Evolutionary conservation across 495 filamentous ascomycete species (phyloP), one percentile per base, ranked within the genome.

Genomic region (Darksidea phi): DNA sequence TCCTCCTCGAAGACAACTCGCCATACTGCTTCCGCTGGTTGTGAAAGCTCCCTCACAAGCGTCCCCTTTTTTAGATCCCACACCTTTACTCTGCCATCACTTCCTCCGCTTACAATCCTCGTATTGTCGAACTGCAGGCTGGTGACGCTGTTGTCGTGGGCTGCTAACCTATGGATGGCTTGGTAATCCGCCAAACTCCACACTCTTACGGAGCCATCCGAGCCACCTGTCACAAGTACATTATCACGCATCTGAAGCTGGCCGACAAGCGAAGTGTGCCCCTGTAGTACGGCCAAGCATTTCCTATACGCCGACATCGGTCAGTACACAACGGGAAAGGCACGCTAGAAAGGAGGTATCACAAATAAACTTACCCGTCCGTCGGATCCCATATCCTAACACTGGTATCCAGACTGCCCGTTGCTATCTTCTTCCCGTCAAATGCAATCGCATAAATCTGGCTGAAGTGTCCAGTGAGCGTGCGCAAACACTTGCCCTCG

Each of bases 381-480:
- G 82, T 80, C 24, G 93, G 91, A 77, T 97, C 91, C 94, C 94
- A 98, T 63, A 98, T 92, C 63, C 94, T 80, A 25, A 98, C 95
- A 70, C 90, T 96, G 0, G 94, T 98, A 73, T 98, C 94, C 59
- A 98, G 78, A 72, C 92, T 97, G 24, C 94, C 94, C 1, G 94
- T 98, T n/a, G 93, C 93, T 48, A 98, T 93, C 52, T 91, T 82
- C 48, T 82, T 81, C 18, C 94, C 94, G 71, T 98, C 94, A 72
- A 96, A 98, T 0, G 94, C 93, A 69, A 98, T 95, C 11, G 94
- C 95, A 69, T 98, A 98, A 54, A 98, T 98, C 68, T 98, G 94
- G 72, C 94, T 97, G 75, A 96, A 97, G 76, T 98, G 94, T 0
- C 94, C 94, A n/a, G 83, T 85, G 23, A 98, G 78, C 4, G 90